Percentiles rank a stretch among this genome's conserved stretches.
These are phyloP conservation scores for Mycena alexandri DNA, from an alignment of 768 basidiomycete species.

Conservation along the genomic window DNA sequence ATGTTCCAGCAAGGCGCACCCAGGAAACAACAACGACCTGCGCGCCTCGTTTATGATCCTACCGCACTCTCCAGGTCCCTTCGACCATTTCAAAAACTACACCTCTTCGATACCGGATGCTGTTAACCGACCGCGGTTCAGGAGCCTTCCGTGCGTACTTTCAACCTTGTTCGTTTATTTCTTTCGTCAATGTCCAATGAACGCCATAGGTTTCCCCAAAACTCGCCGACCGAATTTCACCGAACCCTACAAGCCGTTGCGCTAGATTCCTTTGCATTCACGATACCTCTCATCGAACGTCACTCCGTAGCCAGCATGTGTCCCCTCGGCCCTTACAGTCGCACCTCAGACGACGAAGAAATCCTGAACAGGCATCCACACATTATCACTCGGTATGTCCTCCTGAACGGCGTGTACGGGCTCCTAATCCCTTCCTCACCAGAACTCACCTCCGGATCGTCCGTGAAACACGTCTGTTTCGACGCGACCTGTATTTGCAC, in stretches of 20 bases:
- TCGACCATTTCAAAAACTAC: conserved; percentile 11
- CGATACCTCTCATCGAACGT: conserved; percentile 12
- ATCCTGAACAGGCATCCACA: conserved; percentile 1
- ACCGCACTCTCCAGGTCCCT: not conserved
- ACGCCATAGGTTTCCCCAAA: not conserved
- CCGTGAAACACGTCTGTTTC: conserved; percentile 15
- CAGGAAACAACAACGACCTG: not conserved
- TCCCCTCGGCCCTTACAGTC: not conserved
- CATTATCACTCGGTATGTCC: conserved; percentile 10
- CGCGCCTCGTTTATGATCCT: conserved; percentile 21
- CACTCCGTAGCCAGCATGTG: conserved; percentile 16
- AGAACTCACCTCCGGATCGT: conserved; percentile 20
- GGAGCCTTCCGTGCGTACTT: conserved; percentile 12
- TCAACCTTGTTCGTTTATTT: not conserved
- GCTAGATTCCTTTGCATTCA: conserved; percentile 3
- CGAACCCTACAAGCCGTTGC: not conserved
- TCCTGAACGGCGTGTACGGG: too few relatives aligned
- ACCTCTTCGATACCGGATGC: conserved; percentile 7
- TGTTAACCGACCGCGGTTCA: conserved; percentile 1
- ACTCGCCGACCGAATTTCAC: not conserved
- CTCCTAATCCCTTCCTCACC: not conserved
- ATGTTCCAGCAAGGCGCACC: not conserved
- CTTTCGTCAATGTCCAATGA: not conserved
- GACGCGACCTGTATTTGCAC: not conserved
- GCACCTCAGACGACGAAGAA: not conserved